Evolutionary conservation across 768 basidiomycete species (phyloP).

Genomic region (Termitomyces sp.): DNA sequence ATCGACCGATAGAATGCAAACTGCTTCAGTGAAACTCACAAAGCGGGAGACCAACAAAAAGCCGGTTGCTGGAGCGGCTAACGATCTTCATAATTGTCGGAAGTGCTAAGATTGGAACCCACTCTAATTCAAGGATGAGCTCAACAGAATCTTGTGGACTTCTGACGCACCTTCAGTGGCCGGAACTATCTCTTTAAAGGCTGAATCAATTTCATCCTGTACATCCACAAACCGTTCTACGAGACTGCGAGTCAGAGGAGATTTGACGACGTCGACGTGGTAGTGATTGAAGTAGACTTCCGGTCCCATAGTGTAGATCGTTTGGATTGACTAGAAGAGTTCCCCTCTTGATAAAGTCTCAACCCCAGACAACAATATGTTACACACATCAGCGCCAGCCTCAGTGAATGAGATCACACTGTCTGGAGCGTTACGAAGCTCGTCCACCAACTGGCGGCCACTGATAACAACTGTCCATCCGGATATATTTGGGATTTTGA

Average conservation of each 20-base stretch:
- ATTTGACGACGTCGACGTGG: conserved; percentile 26
- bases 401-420: background rate
- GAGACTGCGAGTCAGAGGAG: conserved; percentile 32
- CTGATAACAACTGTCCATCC: conserved; percentile 26
- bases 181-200: conserved; percentile 35
- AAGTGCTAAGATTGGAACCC: conserved; percentile 23
- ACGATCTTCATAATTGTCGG: conserved; percentile 28
- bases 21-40: conserved; percentile 25
- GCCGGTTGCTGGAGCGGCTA: conserved; percentile 31
- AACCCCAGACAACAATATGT: background rate
- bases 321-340: conserved; percentile 16
- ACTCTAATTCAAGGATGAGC: conserved; percentile 20
- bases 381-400: conserved; percentile 16
- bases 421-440: conserved; percentile 25
- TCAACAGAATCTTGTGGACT: background rate
- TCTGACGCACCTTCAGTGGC: conserved; percentile 17
- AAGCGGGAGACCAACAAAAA: conserved; percentile 39
- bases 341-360: background rate
- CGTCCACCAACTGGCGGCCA: conserved; percentile 29
- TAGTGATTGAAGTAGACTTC: conserved; percentile 22
- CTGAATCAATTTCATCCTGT: conserved; percentile 34
- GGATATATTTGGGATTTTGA: conserved; percentile 18
- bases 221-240: conserved; percentile 31
- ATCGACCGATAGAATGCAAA: background rate
- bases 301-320: conserved; percentile 30